Evolutionary conservation across 176 grass and related monocot genomes (phyloP), one percentile per base, ranked within the genome.

Genomic region (Stipa capillata): DNA sequence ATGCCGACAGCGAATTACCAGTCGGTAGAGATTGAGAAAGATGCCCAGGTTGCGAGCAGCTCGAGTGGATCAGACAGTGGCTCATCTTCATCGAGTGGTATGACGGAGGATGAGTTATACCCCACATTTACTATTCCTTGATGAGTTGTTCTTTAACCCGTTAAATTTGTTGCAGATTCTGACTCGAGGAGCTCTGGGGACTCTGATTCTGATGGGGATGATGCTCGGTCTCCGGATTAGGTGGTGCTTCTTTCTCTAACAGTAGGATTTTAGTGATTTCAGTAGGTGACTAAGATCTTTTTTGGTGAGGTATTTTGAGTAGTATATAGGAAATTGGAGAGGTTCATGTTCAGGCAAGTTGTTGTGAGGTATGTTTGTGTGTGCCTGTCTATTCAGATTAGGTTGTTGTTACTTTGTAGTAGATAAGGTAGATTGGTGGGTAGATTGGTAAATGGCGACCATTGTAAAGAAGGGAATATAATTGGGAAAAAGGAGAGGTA

Each of bases 31-130:
- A 97, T 97, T 15, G 79, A 97, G 85, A 90, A 74, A 84, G 68
- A 90, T 79, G 80, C 87, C 3, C 82, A 59, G 13, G 81, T 18
- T 7, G 79, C 54, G 15, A 90, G 89, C 82, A 90, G 85, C 80
- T 94, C 91, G 14, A 90, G 91, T 27, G 87, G 92, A 42, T 94
- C 94, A 7, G 91, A 80, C 33, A 90, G 84, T 10, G 91, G 83
- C 15, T 93, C 94, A 7, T 97, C 94, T 61, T 88, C 94, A 64
- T 97, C 91, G 7, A 90, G 85, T 73, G 91, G 91, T 97, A 97
- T 8, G 68, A 31, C 23, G 20, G 8, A 36, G 18, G 31, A 70
- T 61, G 15, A 64, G 12, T 58, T 12, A 3, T 36, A 32, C 35
- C n/a, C 18, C 35, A 8, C 2, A 6, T 52, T 13, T 74, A 4